Evolutionary conservation across 768 basidiomycete species (phyloP).

Genomic region (Pulveroboletus sp.): DNA sequence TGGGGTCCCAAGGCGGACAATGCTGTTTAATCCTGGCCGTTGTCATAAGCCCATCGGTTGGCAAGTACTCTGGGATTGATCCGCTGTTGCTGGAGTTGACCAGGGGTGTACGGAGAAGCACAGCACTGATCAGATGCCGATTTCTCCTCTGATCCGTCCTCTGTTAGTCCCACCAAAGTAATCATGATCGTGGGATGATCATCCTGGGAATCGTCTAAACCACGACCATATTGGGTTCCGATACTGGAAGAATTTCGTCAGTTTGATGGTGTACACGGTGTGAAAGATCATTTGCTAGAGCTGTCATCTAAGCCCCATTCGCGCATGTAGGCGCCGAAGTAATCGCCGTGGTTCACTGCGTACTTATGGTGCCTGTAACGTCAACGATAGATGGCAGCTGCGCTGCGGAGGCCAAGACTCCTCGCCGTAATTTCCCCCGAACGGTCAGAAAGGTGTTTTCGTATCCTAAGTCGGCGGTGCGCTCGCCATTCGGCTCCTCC

Average conservation of each 20-base stretch:
- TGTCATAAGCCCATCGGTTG: slow-evolving; percentile 38
- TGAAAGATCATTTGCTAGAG: slow-evolving; percentile 47
- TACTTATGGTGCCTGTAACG: neutral
- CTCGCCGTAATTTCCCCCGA: slow-evolving; percentile 17
- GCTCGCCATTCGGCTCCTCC: slow-evolving; percentile 43
- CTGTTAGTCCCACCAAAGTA: slow-evolving; percentile 15
- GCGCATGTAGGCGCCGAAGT: slow-evolving; percentile 53
- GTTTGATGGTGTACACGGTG: slow-evolving; percentile 37
- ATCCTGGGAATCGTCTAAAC: too few species aligned
- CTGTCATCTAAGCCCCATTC: slow-evolving; percentile 54
- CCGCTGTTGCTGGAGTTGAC: neutral
- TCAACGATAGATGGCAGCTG: slow-evolving; percentile 34
- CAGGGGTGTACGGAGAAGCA: too few species aligned
- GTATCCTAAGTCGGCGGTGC: slow-evolving; percentile 23
- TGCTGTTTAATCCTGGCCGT: slow-evolving; percentile 50
- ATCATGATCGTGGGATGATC: too few species aligned
- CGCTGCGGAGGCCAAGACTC: slow-evolving; percentile 47
- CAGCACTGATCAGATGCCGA: too few species aligned
- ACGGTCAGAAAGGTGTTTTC: slow-evolving; percentile 41
- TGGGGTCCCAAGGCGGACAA: slow-evolving; percentile 38
- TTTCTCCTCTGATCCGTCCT: too few species aligned
- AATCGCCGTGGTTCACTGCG: slow-evolving; percentile 33
- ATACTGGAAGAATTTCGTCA: slow-evolving; percentile 18
- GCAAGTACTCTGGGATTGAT: slow-evolving; percentile 11
- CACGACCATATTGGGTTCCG: too few species aligned